Conservation (phyloP, 2,329 filamentous ascomycete genomes). For the Monosporascus sp. region DNA sequence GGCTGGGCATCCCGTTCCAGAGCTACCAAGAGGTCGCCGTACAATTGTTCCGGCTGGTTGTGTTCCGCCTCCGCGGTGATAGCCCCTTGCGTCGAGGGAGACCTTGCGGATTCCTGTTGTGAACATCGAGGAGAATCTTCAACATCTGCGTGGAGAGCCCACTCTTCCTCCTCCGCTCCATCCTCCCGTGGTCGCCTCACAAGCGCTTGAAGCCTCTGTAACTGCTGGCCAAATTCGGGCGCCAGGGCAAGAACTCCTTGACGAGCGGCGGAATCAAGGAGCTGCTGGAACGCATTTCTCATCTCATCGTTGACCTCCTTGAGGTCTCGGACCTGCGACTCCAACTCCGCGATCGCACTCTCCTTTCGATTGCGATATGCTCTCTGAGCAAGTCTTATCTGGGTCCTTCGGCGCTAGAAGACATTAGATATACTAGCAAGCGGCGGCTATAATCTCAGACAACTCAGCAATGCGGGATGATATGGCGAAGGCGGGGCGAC, state of each 20-base stretch:
- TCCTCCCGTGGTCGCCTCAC: constrained; percentile 40
- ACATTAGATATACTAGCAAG: constrained; percentile 10
- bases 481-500: not conserved
- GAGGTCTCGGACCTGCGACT: constrained; percentile 65
- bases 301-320: constrained; percentile 67
- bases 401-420: constrained; percentile 68
- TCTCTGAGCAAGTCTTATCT: constrained; percentile 80
- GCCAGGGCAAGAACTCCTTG: constrained; percentile 53
- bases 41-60: constrained; percentile 8
- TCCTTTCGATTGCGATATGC: constrained; percentile 85
- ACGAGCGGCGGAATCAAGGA: constrained; percentile 57
- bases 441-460: not conserved
- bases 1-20: constrained; percentile 7
- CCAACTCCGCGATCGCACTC: constrained; percentile 67
- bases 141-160: constrained; percentile 5
- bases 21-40: constrained; percentile 9
- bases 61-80: constrained; percentile 1
- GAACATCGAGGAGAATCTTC: constrained; percentile 15
- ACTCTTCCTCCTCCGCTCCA: constrained; percentile 23
- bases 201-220: constrained; percentile 56
- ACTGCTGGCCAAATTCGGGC: constrained; percentile 51
- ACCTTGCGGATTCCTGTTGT: not conserved
- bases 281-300: constrained; percentile 62
- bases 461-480: not conserved
- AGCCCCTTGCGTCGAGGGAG: not conserved